A percentile compares a stretch with the other conserved stretches of the same genome.
Evolutionary conservation across 768 basidiomycete species (phyloP).

Genomic region (Sarcodon aspratus): DNA sequence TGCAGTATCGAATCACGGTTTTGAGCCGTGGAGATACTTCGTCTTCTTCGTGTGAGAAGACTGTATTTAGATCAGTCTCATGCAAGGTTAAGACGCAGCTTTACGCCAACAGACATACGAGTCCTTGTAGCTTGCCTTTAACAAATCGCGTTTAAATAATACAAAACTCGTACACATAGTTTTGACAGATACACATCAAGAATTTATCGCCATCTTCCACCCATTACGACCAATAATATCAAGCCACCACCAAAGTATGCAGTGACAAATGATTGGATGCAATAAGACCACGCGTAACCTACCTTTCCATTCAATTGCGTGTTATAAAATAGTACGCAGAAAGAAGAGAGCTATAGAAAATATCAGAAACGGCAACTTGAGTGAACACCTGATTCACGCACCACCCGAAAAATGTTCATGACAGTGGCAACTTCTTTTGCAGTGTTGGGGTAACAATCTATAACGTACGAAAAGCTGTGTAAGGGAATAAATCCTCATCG

Average conservation of each 20-base stretch:
- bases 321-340: not conserved
- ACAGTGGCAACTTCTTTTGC: not conserved
- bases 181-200: no score
- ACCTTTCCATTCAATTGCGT: not conserved
- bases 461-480: not conserved
- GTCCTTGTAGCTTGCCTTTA: no score
- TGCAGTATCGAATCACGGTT: no score
- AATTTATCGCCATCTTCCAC: not conserved
- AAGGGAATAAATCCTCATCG: not conserved
- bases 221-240: not conserved
- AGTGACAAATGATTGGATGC: not conserved
- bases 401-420: not conserved
- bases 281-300: not conserved
- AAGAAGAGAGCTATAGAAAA: not conserved
- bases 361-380: no score
- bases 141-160: no score
- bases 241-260: not conserved
- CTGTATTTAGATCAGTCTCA: no score
- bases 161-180: no score
- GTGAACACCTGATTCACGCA: no score
- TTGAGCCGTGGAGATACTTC: no score
- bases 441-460: not conserved
- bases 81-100: no score
- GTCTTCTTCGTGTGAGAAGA: no score
- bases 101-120: no score